Evolutionary conservation across 75 land plant genomes (phyloP), one percentile per base, ranked within the genome.

Genomic region (Adiantum capillusveneris): DNA sequence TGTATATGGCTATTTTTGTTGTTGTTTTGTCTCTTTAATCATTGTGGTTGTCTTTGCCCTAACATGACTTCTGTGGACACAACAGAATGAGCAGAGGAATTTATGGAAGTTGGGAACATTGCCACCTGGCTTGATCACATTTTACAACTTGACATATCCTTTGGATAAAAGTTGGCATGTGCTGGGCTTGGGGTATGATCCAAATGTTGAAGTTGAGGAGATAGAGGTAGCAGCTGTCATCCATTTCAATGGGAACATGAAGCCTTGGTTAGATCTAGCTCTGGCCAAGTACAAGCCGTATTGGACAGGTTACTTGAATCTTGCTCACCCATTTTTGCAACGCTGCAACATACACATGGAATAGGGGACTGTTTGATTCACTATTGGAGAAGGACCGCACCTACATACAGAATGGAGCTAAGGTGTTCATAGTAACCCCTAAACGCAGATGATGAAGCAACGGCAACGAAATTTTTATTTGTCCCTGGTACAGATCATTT

Each of bases 261-360:
- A 84, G 52, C 84, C 88, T 14, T 80, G 88, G 84, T 54, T 85
- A 44, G 88, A 81, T 0, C 69, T 75, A 39, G 79, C 68, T 12
- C 51, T 85, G 44, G 60, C 44, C 0, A 69, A 64, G 53, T 79
- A 79, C 63, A 83, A 73, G 48, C 53, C 64, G 0, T 79, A 75
- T 29, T 83, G 86, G 86, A 67, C 31, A 45, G 73, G 68, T 58
- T 56, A 63, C 60, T 27, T 79, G 28, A 52, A 70, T 0, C 79
- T 53, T 44, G 67, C 71, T 29, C 79, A 79, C 21, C 79, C 74
- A 12, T 76, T 44, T 64, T 45, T 84, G 58, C 77, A 76, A 53
- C 80, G 65, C 29, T 84, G 86, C 86, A 84, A 84, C 39, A 73
- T 84, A 7, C 75, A 79, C 29, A 53, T 42, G 42, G n/a, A n/a